Base-by-base conservation (phyloP, 2,329 filamentous ascomycete species). In the Beauveria sp. region DNA sequence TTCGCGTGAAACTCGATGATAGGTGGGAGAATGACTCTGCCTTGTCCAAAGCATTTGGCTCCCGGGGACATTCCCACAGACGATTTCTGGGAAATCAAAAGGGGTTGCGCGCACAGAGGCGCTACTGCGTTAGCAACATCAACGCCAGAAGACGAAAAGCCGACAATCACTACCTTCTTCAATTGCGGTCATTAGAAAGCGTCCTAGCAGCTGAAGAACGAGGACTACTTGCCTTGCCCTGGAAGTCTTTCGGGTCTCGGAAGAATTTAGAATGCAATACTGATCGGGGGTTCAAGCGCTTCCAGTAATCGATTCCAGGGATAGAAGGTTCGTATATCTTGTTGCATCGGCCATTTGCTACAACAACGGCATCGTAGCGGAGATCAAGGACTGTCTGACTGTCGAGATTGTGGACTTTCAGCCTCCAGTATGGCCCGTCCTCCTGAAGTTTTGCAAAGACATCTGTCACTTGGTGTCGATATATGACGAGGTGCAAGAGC, bases 201-300 rank as follows among this genome's bases (percentile, higher is more conserved):
- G 28, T 30, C 28, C 28, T 30, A 10, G 28, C 28, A 30, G 9
- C 2, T 30, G 28, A 30, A 9, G 28, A 30, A 12, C 28, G 9
- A 30, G 28, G 28, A 10, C 28, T 55, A 44, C 40, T n/a, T 44
- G 22, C 53, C 53, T 55, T 55, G 16, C 18, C 37, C 40, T 44
- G 40, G 20, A 55, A 55, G 22, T 55, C 34, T 55, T 55, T 28
- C 22, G 53, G 22, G 22, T 55, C 37, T 44, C 53, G 53, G 44
- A 55, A 55, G 40, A 44, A 44, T 55, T 44, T 44, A n/a, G 53
- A 55, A 55, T 55, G 53, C 34, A 43, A 44, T 2, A 55, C 53
- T 44, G 53, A 55, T 30, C 44, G n/a, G 22, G 53, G 53, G 12
- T 44, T 16, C 34, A 44, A 18, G 12, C 20, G 53, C 53, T 28